Evolutionary conservation across 257 asterid genomes (phyloP).

Genomic region (Schizonepeta tenuifolia): DNA sequence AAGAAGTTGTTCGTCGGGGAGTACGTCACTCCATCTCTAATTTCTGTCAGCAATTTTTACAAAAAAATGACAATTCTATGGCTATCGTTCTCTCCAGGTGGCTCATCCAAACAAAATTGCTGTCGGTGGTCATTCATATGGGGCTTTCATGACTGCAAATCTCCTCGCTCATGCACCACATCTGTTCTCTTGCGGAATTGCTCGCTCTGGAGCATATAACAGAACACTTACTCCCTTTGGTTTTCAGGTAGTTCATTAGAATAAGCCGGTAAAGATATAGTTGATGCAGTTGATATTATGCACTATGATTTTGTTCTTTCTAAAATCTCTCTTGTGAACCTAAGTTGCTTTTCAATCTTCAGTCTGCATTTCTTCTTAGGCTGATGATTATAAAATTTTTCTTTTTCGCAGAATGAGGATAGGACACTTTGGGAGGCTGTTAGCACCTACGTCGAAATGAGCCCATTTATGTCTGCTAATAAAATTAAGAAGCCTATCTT

Average conservation of each 20-base stretch:
- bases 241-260: conserved; percentile 72
- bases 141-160: conserved; percentile 99
- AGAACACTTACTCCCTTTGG: conserved; percentile 99
- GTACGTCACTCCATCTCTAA: conserved; percentile 56
- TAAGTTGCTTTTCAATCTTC: conserved; percentile 13
- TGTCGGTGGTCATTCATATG: conserved; percentile 97
- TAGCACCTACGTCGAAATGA: conserved; percentile 78
- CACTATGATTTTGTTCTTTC: background rate
- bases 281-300: background rate
- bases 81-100: conserved; percentile 58
- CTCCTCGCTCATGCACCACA: conserved; percentile 98
- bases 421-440: conserved; percentile 99
- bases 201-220: conserved; percentile 99
- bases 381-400: conserved; percentile 22
- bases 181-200: conserved; percentile 92
- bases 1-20: conserved; percentile 93
- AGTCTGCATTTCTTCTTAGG: conserved; percentile 8
- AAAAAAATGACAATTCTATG: conserved; percentile 24
- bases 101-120: conserved; percentile 93
- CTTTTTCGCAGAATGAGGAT: conserved; percentile 74
- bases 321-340: background rate
- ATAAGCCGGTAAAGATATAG: conserved; percentile 7
- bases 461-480: conserved; percentile 93
- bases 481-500: conserved; percentile 95
- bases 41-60: background rate